Conservation (phyloP, 352 stramenopile genomes). For the Globisporangium barbulae region DNA sequence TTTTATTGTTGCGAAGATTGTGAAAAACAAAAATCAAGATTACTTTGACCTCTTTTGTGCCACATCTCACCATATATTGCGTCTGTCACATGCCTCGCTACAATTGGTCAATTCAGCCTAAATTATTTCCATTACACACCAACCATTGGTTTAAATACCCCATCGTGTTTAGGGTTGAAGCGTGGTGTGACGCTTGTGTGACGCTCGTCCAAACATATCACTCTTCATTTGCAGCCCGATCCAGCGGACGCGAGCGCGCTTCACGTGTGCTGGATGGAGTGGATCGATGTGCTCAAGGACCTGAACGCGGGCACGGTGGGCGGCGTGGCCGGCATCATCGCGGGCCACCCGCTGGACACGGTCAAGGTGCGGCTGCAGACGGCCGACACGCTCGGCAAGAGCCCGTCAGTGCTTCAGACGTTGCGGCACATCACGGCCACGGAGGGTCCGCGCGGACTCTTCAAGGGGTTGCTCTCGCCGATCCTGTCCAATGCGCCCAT, state of each 20-base stretch:
- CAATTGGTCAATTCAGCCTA: too few relatives aligned
- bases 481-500: constrained; percentile 84
- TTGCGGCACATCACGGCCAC: constrained; percentile 46
- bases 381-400: constrained; percentile 18
- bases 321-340: constrained; percentile 71
- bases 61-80: too few relatives aligned
- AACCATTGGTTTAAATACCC: too few relatives aligned
- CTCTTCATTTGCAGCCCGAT: neutral
- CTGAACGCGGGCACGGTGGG: constrained; percentile 81
- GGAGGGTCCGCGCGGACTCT: constrained; percentile 66
- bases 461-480: constrained; percentile 70
- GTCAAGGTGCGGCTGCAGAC: constrained; percentile 87
- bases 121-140: too few relatives aligned
- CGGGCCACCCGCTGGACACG: constrained; percentile 82
- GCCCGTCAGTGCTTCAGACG: constrained; percentile 40
- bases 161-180: neutral
- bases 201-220: constrained; percentile 1
- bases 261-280: constrained; percentile 45
- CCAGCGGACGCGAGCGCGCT: neutral
- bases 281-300: constrained; percentile 80
- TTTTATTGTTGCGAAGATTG: too few relatives aligned
- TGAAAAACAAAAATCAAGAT: too few relatives aligned
- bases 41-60: too few relatives aligned
- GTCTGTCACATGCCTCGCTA: too few relatives aligned
- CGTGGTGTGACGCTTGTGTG: neutral